Evolutionary conservation across 2,329 filamentous ascomycete species (phyloP).

Genomic region (Pyrenophora seminiperda): DNA sequence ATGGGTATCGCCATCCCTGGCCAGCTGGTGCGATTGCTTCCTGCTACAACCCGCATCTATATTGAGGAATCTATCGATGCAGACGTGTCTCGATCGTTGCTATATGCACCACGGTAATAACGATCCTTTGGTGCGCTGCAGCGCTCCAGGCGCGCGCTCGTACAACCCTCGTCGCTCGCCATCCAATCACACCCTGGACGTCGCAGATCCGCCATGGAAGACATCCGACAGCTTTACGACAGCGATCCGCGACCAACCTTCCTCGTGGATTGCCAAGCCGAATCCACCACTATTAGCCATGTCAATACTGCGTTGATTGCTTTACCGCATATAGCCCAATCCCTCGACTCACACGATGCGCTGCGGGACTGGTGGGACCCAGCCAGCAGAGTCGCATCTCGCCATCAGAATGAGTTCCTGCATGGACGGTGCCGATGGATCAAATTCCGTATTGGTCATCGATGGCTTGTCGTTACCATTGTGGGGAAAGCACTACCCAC

Average conservation of each 20-base stretch:
- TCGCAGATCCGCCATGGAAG: conserved; percentile 15
- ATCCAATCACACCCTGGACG: conserved; percentile 4
- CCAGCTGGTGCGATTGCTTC: background rate
- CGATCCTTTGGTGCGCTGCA: background rate
- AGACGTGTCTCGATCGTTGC: background rate
- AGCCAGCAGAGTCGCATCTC: conserved; percentile 7
- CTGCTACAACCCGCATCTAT: conserved; percentile 5
- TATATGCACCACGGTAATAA: background rate
- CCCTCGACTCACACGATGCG: conserved; percentile 9
- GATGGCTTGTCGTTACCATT: conserved; percentile 15
- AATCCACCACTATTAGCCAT: conserved; percentile 8
- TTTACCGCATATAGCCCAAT: conserved; percentile 8
- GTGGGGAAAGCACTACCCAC: background rate
- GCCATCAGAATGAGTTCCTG: conserved; percentile 10
- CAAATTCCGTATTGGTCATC: conserved; percentile 11
- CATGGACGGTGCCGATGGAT: conserved; percentile 17
- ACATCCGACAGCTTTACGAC: conserved; percentile 17
- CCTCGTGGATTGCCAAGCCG: conserved; percentile 14
- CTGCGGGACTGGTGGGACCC: conserved; percentile 24
- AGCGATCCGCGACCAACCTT: conserved; percentile 21
- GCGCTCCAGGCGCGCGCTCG: background rate
- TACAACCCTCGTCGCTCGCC: background rate
- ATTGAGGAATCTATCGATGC: background rate
- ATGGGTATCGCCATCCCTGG: background rate
- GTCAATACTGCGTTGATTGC: conserved; percentile 17